phyloP scores from a whole-genome alignment of 805 yeast genomes.

The Ogataea parapolymorpha region DNA sequence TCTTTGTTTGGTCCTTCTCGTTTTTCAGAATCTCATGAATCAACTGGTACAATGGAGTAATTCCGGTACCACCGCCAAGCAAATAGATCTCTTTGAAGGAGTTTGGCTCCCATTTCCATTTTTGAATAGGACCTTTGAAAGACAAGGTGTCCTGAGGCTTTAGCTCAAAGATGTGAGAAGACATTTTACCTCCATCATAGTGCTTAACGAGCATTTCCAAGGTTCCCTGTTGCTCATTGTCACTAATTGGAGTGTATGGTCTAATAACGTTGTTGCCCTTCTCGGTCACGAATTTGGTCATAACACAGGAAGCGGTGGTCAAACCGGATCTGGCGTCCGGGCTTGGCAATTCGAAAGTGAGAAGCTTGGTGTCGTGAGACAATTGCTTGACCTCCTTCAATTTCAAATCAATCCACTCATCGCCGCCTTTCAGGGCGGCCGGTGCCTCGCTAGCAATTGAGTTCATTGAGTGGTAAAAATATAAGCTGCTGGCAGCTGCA shows the following conservation, averaged over 20 bases:
- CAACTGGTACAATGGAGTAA: constrained; percentile 92
- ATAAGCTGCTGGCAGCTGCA: constrained; percentile 22
- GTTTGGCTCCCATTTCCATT: constrained; percentile 90
- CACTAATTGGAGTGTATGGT: constrained; percentile 85
- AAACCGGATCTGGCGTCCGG: constrained; percentile 72
- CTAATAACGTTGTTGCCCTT: constrained; percentile 87
- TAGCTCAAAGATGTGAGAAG: constrained; percentile 65
- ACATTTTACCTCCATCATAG: constrained; percentile 89
- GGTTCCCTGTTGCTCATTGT: constrained; percentile 63
- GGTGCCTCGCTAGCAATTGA: constrained; percentile 29
- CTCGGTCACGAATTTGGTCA: constrained; percentile 77
- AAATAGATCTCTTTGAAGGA: constrained; percentile 74
- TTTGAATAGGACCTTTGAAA: constrained; percentile 90
- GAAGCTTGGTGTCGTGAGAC: constrained; percentile 62
- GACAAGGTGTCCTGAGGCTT: constrained; percentile 78
- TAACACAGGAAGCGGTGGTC: constrained; percentile 69
- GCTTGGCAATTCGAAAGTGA: constrained; percentile 66
- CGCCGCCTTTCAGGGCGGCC: constrained; percentile 58
- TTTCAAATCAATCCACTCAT: constrained; percentile 70
- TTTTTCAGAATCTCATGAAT: constrained; percentile 70
- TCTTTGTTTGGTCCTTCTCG: constrained; percentile 87
- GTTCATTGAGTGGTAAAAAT: constrained; percentile 43
- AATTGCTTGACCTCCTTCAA: constrained; percentile 44
- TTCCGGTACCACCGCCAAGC: constrained; percentile 96
- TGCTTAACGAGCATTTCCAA: constrained; percentile 80